Evolutionary conservation across 2,329 filamentous ascomycete species (phyloP), one percentile per base, ranked within the genome.

Genomic region (Cladosporium halotolerans): DNA sequence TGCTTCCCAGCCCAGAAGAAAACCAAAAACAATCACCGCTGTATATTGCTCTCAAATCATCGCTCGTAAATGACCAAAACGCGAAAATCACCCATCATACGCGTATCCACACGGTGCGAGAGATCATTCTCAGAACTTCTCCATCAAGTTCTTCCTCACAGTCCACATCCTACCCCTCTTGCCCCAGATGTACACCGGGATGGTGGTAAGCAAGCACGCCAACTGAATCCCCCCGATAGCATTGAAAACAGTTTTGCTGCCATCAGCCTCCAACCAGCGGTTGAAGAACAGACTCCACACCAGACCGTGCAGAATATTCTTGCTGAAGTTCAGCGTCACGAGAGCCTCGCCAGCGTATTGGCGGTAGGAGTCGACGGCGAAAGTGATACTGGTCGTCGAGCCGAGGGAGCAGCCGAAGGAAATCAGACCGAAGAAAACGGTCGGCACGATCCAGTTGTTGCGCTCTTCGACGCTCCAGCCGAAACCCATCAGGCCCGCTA

Each of bases 81-180:
- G 23, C 7, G 23, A 28, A 28, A 28, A 28, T 28, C 23, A 28
- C 23, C 23, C 23, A 28, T 28, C 23, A 28, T 28, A 28, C 5
- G 23, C 23, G 23, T 5, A 28, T 28, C 23, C 23, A 28, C 23
- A 28, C 23, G 7, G 7, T 28, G 23, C 23, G 7, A 28, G 23
- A 7, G 7, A 28, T 28, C 23, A 28, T 28, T 5, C 34, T 61
- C 52, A 83, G 58, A 82, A 86, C 65, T 83, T 88, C 79, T 95
- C 89, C 86, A 95, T 91, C 58, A 95, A 73, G 60, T 88, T 89
- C 77, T 79, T 88, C 58, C 88, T 76, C 9, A 91, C 88, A 1
- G 91, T 97, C 92, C 91, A 96, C 89, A 96, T 95, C 14, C 92
- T 78, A 13, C 86, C 84, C 53, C 90, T 76, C 77, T 97, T 97